Evolutionary conservation across 164 flowering plant species (phyloP).

Genomic region (Houttuynia cordata): DNA sequence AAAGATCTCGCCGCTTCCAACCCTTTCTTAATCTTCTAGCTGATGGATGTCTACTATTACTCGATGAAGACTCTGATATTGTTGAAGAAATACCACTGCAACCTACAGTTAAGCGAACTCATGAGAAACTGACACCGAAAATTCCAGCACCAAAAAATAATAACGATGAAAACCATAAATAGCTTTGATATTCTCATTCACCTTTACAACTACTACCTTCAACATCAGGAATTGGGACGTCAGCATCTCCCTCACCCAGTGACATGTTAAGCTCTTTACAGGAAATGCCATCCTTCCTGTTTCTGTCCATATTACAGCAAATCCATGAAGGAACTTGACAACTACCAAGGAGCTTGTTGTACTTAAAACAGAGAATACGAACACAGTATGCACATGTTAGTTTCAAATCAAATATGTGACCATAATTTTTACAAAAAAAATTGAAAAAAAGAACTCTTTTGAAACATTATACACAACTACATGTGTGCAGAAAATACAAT

Average conservation of each 20-base stretch:
- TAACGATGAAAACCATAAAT: neutral
- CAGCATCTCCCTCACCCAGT: constrained; percentile 72
- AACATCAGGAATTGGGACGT: constrained; percentile 23
- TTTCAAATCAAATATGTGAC: neutral
- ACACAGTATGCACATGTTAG: neutral
- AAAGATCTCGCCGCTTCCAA: constrained; percentile 51
- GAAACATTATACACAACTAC: neutral
- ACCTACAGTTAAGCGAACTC: constrained; percentile 19
- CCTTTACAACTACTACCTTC: constrained; percentile 26
- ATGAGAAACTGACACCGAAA: constrained; percentile 2
- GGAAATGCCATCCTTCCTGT: constrained; percentile 21
- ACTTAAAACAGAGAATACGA: constrained; percentile 23
- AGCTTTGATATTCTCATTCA: constrained; percentile 10
- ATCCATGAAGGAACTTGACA: constrained; percentile 79
- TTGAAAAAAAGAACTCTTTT: too few relatives aligned
- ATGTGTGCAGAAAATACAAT: neutral
- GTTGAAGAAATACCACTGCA: constrained; percentile 20
- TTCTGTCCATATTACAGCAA: constrained; percentile 78
- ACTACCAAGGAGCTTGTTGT: constrained; percentile 58
- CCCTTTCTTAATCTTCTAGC: constrained; percentile 39
- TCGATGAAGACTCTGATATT: constrained; percentile 34
- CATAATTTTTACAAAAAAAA: too few relatives aligned
- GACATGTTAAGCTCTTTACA: constrained; percentile 36
- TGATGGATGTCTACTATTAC: constrained; percentile 29
- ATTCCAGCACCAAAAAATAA: neutral